phyloP scores from a whole-genome alignment of 306 rosid species.

The Cucumis sativus region Cucumber_9930_V3 NC_026656.2:9711001-9711500 shows the following conservation, averaged over 20 bases:
- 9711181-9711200: not conserved
- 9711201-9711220: too few species aligned
- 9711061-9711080: not conserved
- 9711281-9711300: constrained; percentile 42
- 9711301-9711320: constrained; percentile 60
- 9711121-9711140: not conserved
- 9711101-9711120: too few species aligned
- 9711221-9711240: not conserved
- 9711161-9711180: not conserved
- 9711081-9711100: not conserved
- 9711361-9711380: constrained; percentile 69
- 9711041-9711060: not conserved
- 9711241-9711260: not conserved
- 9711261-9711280: not conserved
- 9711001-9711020: not conserved
- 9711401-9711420: constrained; percentile 45
- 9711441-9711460: constrained; percentile 80
- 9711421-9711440: constrained; percentile 50
- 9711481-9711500: constrained; percentile 29
- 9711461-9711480: constrained; percentile 32
- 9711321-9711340: constrained; percentile 66
- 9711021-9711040: not conserved
- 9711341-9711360: constrained; percentile 60
- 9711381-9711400: constrained; percentile 58
- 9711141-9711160: not conserved